Conservation (phyloP, 345 rosid genomes). For the Aquilaria sinensis region DNA sequence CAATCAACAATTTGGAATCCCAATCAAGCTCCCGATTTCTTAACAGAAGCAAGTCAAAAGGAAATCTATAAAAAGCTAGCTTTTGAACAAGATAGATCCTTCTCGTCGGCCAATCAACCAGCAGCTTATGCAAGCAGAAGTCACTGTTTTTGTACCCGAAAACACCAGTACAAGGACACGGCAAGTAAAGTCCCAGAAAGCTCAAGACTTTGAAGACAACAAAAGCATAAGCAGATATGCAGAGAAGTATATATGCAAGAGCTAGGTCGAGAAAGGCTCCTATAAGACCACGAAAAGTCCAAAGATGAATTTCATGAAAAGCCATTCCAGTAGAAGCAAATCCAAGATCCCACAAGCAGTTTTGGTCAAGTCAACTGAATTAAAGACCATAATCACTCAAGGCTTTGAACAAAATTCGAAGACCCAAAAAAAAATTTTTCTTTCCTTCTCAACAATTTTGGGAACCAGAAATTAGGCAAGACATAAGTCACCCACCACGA, state of each 20-base stretch:
- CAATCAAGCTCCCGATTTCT: slow-evolving; percentile 25
- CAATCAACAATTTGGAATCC: not conserved
- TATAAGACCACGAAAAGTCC: slow-evolving; percentile 46
- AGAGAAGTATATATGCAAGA: slow-evolving; percentile 56
- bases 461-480: not conserved
- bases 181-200: slow-evolving; percentile 40
- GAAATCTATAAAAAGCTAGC: slow-evolving; percentile 31
- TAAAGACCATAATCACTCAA: not conserved
- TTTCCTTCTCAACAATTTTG: not conserved
- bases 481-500: slow-evolving; percentile 13
- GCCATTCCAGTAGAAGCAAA: slow-evolving; percentile 17
- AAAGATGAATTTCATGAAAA: slow-evolving; percentile 23
- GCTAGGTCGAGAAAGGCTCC: slow-evolving; percentile 60
- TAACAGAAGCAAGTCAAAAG: slow-evolving; percentile 30
- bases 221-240: slow-evolving; percentile 42
- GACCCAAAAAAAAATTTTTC: not conserved
- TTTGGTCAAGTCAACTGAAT: not conserved
- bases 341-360: slow-evolving; percentile 7
- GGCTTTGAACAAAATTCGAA: not conserved
- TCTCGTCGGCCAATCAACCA: slow-evolving; percentile 44
- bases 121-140: slow-evolving; percentile 44
- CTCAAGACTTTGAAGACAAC: slow-evolving; percentile 38
- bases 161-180: slow-evolving; percentile 56
- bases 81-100: slow-evolving; percentile 43
- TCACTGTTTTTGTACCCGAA: slow-evolving; percentile 30